Evolutionary conservation across 352 stramenopile species (phyloP), one percentile per base, ranked within the genome.

Genomic region (Phytophthora palmivora): DNA sequence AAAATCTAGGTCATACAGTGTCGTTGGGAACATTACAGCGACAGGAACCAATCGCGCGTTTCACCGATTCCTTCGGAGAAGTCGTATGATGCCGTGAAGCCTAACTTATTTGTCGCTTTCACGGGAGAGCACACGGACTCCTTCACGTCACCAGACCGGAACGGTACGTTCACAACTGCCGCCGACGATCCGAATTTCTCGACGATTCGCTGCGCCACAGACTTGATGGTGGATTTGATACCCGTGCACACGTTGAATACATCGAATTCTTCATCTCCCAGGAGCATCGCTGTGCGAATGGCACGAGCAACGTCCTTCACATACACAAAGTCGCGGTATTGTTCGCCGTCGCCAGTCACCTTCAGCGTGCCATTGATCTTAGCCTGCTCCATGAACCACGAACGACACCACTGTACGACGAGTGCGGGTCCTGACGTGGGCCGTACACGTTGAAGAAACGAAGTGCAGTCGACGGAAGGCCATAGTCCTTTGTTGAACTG

Each of bases 371-470:
- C 84, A 60, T 94, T 91, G 62, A 83, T 90, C 67, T 88, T 88
- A 28, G 86, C 84, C 72, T 92, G 82, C 62, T 94, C 86, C 86
- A 94, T 94, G 64, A 94, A 91, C 83, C 81, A 92, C 37, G 86
- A 92, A 94, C 80, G 24, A 94, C 86, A 14, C 86, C 86, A 47
- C 84, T 92, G 71, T 94, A 92, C 14, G 82, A 89, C 54, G 86
- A 94, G 70, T 92, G 75, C 2, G 86, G 84, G 55, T 94, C 86
- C 58, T 94, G 86, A 12, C 86, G 82, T 2, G 86, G 86, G 2
- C 86, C 86, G 56, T 92, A 95, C 5, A 93, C 86, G 49, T 95
- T 95, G 66, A 95, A 95, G 53, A 95, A 93, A 4, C 84, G 84
- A 45, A 95, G 74, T 10, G 86, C 86, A 6, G 82, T 95, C 18